Percentiles rank a stretch among this genome's conserved stretches.
Evolutionary conservation across 2,329 filamentous ascomycete species (phyloP).

Genomic region (Penicillium sclerotigenum): DNA sequence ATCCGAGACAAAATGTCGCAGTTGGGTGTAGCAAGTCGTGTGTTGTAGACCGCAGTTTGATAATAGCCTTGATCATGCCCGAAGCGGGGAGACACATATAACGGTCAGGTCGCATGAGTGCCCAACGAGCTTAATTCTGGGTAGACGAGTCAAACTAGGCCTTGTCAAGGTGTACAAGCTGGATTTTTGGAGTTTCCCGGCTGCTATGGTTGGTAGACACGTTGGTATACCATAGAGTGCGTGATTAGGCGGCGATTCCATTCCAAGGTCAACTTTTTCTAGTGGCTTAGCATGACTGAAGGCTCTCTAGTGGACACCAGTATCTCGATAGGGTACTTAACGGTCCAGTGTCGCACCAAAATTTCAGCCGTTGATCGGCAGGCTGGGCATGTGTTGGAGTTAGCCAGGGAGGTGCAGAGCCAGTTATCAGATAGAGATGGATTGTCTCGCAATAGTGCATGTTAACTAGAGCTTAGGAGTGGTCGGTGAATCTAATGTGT

Average conservation of each 20-base stretch:
- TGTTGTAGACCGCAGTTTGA: neutral
- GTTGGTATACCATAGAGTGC: neutral
- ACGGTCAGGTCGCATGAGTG: neutral
- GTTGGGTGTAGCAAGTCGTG: neutral
- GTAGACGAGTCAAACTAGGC: neutral
- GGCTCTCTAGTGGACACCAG: neutral
- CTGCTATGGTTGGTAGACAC: neutral
- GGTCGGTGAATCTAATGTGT: too few species aligned
- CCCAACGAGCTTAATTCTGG: neutral
- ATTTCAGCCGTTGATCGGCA: neutral
- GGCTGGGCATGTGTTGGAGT: neutral
- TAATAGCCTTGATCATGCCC: neutral
- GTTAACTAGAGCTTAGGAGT: neutral
- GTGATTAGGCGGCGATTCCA: neutral
- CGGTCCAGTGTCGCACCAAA: neutral
- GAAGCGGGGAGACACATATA: constrained; percentile 30
- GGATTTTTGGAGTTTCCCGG: neutral
- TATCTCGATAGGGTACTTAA: neutral
- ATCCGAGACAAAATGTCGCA: neutral
- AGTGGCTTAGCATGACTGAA: neutral
- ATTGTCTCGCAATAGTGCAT: constrained; percentile 54
- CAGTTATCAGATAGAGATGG: constrained; percentile 45
- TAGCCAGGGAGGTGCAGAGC: neutral
- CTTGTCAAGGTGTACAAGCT: constrained; percentile 26
- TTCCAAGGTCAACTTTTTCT: neutral